These are phyloP conservation scores for Lolium multiflorum DNA, from an alignment of 176 grass and related monocot species.

Conservation along the genomic window DNA sequence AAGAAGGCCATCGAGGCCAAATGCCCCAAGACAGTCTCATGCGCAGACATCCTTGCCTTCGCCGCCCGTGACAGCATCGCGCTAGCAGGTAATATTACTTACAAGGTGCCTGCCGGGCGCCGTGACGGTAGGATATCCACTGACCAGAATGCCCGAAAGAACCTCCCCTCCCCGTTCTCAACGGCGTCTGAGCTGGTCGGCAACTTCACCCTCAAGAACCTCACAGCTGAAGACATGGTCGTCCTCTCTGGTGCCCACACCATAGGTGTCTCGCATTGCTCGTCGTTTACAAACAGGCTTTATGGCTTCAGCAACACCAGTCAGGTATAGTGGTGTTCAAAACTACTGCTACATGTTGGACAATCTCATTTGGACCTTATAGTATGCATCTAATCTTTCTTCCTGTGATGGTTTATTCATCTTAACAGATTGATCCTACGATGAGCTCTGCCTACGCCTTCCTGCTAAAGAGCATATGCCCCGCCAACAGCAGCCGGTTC, in stretches of 20 bases:
- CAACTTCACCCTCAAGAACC: slow-evolving; percentile 54
- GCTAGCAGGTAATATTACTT: slow-evolving; percentile 17
- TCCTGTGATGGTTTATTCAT: not conserved
- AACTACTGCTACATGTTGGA: not conserved
- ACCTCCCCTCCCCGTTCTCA: slow-evolving; percentile 52
- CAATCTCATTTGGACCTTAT: not conserved
- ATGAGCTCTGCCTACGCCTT: slow-evolving; percentile 66
- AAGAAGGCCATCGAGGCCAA: slow-evolving; percentile 65
- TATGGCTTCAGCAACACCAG: slow-evolving; percentile 57
- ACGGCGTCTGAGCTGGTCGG: slow-evolving; percentile 44
- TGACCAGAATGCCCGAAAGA: not conserved
- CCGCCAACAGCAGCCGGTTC: slow-evolving; percentile 61
- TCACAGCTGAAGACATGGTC: slow-evolving; percentile 72
- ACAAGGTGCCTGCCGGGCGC: slow-evolving; percentile 22
- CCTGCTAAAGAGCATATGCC: slow-evolving; percentile 59
- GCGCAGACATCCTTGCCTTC: slow-evolving; percentile 70
- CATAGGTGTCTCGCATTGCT: slow-evolving; percentile 65
- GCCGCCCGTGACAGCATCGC: slow-evolving; percentile 54
- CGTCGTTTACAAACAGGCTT: slow-evolving; percentile 56
- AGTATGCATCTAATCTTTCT: not conserved
- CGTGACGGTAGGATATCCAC: slow-evolving; percentile 24
- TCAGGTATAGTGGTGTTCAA: not conserved
- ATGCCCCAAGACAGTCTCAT: slow-evolving; percentile 59
- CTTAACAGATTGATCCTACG: slow-evolving; percentile 47
- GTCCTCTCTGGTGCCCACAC: slow-evolving; percentile 71